Evolutionary conservation across 345 rosid genomes (phyloP).

Genomic region (Gynandropsis gynandra): DNA sequence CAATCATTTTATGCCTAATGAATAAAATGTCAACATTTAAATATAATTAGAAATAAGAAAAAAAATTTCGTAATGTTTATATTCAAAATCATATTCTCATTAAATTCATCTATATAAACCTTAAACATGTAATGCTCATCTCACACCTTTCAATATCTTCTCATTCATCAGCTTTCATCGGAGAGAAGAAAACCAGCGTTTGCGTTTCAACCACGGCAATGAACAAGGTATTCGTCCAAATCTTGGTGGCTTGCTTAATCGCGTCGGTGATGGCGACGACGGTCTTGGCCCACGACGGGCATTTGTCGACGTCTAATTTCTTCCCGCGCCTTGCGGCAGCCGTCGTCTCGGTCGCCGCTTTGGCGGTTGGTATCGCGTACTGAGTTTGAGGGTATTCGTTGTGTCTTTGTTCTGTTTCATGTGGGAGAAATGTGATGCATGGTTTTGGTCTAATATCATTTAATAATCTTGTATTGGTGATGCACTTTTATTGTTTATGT

Average conservation of each 20-base stretch:
- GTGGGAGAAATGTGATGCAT: no score
- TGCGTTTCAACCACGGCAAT: background rate
- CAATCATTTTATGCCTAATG: no score
- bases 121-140: no score
- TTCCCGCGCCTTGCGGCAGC: slow-evolving; percentile 13
- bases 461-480: no score
- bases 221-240: slow-evolving; percentile 18
- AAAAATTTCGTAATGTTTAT: no score
- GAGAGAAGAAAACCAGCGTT: background rate
- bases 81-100: no score
- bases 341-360: slow-evolving; percentile 13
- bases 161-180: background rate
- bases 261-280: slow-evolving; percentile 16
- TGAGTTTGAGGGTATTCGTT: slow-evolving; percentile 2
- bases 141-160: background rate
- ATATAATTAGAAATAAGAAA: no score
- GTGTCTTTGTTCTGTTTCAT: no score
- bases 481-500: no score
- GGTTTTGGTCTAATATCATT: no score
- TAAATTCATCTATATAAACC: no score
- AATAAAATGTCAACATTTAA: no score
- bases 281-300: slow-evolving; percentile 11
- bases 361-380: slow-evolving; percentile 16
- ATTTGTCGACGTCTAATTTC: slow-evolving; percentile 8
- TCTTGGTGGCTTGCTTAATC: slow-evolving; percentile 16